Conservation (phyloP, 2,329 filamentous ascomycete genomes). For the Aspergillus sp. region DNA sequence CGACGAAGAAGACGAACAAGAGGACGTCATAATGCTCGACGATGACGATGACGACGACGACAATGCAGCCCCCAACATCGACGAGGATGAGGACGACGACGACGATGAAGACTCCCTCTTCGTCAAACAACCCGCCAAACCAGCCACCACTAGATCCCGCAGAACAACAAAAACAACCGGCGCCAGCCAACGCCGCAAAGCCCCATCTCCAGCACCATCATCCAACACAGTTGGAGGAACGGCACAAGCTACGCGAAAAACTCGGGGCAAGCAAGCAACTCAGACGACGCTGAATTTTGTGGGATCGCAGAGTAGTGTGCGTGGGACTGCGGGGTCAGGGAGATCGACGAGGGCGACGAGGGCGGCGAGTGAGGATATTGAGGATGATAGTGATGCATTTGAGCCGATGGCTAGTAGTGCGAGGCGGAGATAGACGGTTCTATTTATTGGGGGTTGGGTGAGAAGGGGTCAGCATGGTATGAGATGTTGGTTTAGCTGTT, state of each 20-base stretch:
- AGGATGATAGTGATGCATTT: slow-evolving; percentile 51
- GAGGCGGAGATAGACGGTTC: slow-evolving; percentile 21
- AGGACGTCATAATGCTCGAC: slow-evolving; percentile 46
- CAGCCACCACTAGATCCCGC: slow-evolving; percentile 23
- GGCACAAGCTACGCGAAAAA: slow-evolving; percentile 29
- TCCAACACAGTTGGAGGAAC: slow-evolving; percentile 30
- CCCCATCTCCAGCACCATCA: slow-evolving; percentile 37
- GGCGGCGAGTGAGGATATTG: slow-evolving; percentile 43
- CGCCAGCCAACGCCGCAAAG: slow-evolving; percentile 27
- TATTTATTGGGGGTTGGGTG: no score
- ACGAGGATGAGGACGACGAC: slow-evolving; percentile 28
- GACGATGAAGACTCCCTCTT: slow-evolving; percentile 41
- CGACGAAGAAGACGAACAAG: slow-evolving; percentile 43
- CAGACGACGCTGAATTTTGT: slow-evolving; percentile 48
- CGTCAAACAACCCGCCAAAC: slow-evolving; percentile 37
- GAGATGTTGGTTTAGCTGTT: no score
- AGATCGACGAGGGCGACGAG: slow-evolving; percentile 38
- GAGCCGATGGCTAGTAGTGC: slow-evolving; percentile 39
- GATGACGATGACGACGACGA: slow-evolving; percentile 35
- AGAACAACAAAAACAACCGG: slow-evolving; percentile 29
- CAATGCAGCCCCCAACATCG: slow-evolving; percentile 27
- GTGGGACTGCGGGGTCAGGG: slow-evolving; percentile 26
- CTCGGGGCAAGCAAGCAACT: slow-evolving; percentile 28
- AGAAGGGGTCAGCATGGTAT: no score
- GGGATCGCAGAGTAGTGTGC: slow-evolving; percentile 39